Evolutionary conservation across 2,329 filamentous ascomycete genomes (phyloP).

Genomic region (Sclerotinia borealis): DNA sequence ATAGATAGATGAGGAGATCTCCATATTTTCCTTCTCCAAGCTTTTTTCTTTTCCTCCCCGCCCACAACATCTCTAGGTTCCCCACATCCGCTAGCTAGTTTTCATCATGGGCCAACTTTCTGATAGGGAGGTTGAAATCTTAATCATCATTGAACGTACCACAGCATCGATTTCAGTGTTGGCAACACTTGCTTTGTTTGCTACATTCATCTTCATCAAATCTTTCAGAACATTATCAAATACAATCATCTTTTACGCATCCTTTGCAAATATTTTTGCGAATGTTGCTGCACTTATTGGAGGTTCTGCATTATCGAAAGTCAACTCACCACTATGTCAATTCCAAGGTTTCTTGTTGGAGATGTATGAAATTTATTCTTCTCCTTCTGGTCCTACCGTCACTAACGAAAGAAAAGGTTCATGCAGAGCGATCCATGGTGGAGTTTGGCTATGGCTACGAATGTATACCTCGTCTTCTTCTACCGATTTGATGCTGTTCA

Average conservation of each 20-base stretch:
- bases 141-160: slow-evolving; percentile 59
- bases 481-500: slow-evolving; percentile 45
- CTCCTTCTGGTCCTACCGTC: neutral
- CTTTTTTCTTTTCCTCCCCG: neutral
- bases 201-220: slow-evolving; percentile 61
- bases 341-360: slow-evolving; percentile 78
- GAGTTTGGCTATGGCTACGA: slow-evolving; percentile 55
- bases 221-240: slow-evolving; percentile 79
- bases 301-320: slow-evolving; percentile 35
- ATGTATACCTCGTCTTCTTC: slow-evolving; percentile 57
- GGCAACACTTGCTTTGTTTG: slow-evolving; percentile 64
- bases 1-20: slow-evolving; percentile 8
- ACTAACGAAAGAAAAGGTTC: slow-evolving; percentile 55
- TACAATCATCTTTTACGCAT: slow-evolving; percentile 53
- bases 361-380: slow-evolving; percentile 57
- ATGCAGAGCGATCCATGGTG: slow-evolving; percentile 47
- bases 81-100: neutral
- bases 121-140: slow-evolving; percentile 41
- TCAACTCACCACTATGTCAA: slow-evolving; percentile 44
- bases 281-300: slow-evolving; percentile 54
- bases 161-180: slow-evolving; percentile 66
- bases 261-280: slow-evolving; percentile 53
- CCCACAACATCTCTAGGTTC: neutral
- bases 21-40: neutral
- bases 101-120: slow-evolving; percentile 16